Evolutionary conservation across 139 green algal species (phyloP).

Genomic region (Coelastrella sp.): DNA sequence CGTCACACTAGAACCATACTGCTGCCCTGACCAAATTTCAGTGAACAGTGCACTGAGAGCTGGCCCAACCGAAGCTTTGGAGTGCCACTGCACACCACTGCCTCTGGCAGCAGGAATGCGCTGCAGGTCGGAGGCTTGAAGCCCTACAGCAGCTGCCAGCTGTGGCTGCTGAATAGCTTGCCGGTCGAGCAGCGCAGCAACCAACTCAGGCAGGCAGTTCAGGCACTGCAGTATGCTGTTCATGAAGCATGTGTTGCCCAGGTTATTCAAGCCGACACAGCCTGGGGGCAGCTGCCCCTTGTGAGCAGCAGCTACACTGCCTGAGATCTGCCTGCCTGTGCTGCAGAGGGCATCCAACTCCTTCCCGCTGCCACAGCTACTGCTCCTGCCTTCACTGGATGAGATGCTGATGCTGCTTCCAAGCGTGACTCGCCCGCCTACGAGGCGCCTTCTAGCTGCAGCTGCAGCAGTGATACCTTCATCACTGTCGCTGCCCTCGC

Average conservation of each 20-base stretch:
- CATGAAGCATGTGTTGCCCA: constrained; percentile 94
- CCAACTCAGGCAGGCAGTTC: constrained; percentile 65
- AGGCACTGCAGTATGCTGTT: constrained; percentile 82
- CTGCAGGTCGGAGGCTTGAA: background rate
- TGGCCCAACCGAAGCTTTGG: constrained; percentile 51
- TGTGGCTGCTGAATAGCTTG: background rate
- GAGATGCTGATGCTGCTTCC: constrained; percentile 17
- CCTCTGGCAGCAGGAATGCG: background rate
- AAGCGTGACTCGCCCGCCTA: background rate
- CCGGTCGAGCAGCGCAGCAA: constrained; percentile 31
- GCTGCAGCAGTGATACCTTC: background rate
- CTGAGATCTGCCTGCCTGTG: background rate
- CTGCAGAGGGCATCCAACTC: constrained; percentile 14
- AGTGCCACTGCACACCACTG: background rate
- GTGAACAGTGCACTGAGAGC: constrained; percentile 60
- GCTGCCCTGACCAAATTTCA: constrained; percentile 51
- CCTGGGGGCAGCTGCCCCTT: constrained; percentile 29
- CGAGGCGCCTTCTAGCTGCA: background rate
- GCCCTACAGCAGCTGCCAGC: background rate
- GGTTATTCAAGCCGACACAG: constrained; percentile 80
- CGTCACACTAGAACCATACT: background rate
- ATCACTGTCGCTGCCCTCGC: constrained; percentile 16
- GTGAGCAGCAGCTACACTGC: background rate
- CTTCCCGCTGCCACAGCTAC: constrained; percentile 31
- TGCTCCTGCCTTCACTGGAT: constrained; percentile 22